These are phyloP conservation scores for Mycena haematopus DNA, from an alignment of 768 basidiomycete genomes.

Conservation along the genomic window DNA sequence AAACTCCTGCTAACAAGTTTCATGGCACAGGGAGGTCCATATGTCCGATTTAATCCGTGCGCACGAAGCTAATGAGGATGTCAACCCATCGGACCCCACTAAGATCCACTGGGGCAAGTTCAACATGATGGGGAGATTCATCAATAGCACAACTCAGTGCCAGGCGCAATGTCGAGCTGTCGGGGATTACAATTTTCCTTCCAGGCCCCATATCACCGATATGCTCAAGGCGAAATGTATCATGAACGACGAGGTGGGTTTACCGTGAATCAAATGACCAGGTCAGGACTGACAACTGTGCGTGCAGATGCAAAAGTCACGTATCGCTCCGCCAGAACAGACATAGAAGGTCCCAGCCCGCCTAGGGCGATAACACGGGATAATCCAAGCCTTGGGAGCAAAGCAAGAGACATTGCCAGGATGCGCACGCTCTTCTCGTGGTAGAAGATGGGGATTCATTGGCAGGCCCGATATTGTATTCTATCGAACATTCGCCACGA, in stretches of 20 bases:
- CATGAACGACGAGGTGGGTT: conserved; percentile 73
- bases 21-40: conserved; percentile 82
- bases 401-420: conserved; percentile 49
- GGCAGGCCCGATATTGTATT: conserved; percentile 20
- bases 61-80: conserved; percentile 84
- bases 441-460: conserved; percentile 33
- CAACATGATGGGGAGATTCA: conserved; percentile 88
- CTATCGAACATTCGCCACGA: conserved; percentile 23
- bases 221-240: conserved; percentile 62
- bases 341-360: conserved; percentile 45
- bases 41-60: conserved; percentile 88
- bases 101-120: conserved; percentile 97
- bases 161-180: conserved; percentile 75
- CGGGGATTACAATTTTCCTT: conserved; percentile 65
- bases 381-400: conserved; percentile 28
- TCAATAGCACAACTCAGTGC: conserved; percentile 77
- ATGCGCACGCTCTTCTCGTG: conserved; percentile 60
- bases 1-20: conserved; percentile 8
- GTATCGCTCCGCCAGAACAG: conserved; percentile 61
- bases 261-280: not conserved
- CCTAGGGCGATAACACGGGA: conserved; percentile 30
- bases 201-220: conserved; percentile 58
- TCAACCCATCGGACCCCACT: conserved; percentile 63
- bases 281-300: conserved; percentile 7
- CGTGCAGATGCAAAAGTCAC: conserved; percentile 67